These are phyloP conservation scores for Fusarium mangiferae DNA, from an alignment of 2,329 filamentous ascomycete genomes.

Conservation along the genomic window DNA sequence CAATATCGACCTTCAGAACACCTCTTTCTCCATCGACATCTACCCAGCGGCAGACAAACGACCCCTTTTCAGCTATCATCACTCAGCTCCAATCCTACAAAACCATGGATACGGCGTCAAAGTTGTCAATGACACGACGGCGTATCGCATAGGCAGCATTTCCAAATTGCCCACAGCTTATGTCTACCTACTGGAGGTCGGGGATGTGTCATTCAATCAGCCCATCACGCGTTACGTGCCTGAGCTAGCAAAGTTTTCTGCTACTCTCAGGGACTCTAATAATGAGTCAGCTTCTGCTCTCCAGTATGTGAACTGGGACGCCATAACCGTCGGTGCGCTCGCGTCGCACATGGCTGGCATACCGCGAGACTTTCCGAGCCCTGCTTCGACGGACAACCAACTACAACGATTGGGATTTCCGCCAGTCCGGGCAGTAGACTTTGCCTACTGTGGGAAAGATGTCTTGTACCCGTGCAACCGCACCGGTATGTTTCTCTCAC, in stretches of 20 bases:
- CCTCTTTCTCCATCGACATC: not conserved
- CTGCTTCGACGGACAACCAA: not conserved
- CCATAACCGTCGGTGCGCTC: not conserved
- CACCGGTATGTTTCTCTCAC: not conserved
- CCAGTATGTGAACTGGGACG: not conserved
- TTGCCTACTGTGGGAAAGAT: not conserved
- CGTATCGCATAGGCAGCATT: constrained; percentile 12
- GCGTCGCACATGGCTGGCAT: constrained; percentile 2
- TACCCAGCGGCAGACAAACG: not conserved
- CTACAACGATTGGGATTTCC: not conserved
- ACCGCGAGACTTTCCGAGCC: not conserved
- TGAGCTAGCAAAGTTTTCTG: not conserved
- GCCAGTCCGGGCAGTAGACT: not conserved
- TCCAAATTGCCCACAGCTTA: not conserved
- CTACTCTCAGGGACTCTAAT: accelerated
- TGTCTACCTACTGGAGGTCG: accelerated
- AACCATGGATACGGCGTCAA: not conserved
- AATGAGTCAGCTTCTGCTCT: not conserved
- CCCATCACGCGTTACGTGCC: not conserved
- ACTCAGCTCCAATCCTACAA: not conserved
- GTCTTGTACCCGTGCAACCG: not conserved
- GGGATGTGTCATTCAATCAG: not conserved
- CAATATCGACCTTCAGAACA: not conserved
- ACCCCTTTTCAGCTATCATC: not conserved
- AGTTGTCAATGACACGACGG: not conserved